phyloP scores from a whole-genome alignment of 208 protist species.

The Crithidia acanthocephali region DNA sequence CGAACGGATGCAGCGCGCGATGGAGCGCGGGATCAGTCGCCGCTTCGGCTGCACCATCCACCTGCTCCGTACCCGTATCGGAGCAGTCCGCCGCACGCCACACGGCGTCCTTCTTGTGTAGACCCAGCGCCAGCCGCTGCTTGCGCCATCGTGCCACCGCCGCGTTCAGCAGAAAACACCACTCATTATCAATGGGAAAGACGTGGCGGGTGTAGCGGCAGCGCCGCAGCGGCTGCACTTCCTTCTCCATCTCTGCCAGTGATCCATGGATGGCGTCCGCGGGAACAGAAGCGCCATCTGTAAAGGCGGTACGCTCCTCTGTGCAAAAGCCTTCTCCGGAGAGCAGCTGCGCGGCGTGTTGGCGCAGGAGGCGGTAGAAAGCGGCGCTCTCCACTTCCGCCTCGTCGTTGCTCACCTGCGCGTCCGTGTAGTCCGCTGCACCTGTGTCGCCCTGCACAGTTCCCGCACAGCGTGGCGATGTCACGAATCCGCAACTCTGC shows the following conservation, averaged over 20 bases:
- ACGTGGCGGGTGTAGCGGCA: conserved; percentile 34
- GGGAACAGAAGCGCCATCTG: too few relatives aligned
- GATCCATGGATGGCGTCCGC: too few relatives aligned
- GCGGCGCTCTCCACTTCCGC: background rate
- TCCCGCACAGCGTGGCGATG: too few relatives aligned
- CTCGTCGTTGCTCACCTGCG: background rate
- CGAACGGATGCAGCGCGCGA: background rate
- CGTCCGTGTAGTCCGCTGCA: background rate
- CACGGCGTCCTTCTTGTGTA: background rate
- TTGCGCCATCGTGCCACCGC: background rate
- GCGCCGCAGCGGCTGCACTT: conserved; percentile 21
- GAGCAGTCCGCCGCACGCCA: background rate
- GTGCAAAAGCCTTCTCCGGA: too few relatives aligned
- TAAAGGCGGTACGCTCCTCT: too few relatives aligned
- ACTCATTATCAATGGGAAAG: conserved; percentile 16
- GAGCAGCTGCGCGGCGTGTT: conserved; percentile 20
- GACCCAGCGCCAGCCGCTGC: background rate
- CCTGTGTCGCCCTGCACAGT: too few relatives aligned
- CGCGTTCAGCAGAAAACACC: background rate
- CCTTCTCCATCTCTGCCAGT: conserved; percentile 1
- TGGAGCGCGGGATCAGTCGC: background rate
- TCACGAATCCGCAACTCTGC: too few relatives aligned
- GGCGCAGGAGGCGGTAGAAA: conserved; percentile 12
- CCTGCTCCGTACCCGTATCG: too few relatives aligned
- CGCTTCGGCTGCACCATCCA: background rate